These are phyloP conservation scores for Epichloe typhina DNA, from an alignment of 2,329 filamentous ascomycete species.

Conservation along the genomic window DNA sequence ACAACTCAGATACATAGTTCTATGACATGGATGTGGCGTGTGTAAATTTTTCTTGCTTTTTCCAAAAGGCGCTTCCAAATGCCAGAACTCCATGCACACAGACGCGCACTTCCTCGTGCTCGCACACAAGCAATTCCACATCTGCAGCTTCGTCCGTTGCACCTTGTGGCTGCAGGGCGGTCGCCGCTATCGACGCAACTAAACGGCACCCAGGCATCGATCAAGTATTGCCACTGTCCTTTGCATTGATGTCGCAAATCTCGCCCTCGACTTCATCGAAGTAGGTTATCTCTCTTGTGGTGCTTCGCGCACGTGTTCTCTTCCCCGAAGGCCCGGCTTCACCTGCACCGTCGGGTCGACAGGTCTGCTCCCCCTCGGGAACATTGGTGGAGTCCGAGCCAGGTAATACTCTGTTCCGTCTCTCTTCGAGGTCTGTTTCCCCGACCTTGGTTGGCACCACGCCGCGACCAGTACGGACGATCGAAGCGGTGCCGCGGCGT, in stretches of 20 bases:
- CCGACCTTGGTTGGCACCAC: background rate
- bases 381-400: background rate
- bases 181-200: background rate
- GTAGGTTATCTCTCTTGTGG: slow-evolving; percentile 5
- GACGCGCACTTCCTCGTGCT: background rate
- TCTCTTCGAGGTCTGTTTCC: background rate
- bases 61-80: too few relatives aligned
- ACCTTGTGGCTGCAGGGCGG: background rate
- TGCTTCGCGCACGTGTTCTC: background rate
- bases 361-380: background rate
- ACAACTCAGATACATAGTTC: too few relatives aligned
- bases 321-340: background rate
- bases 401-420: background rate
- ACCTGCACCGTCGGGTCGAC: background rate
- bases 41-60: too few relatives aligned
- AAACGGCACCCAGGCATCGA: slow-evolving; percentile 1
- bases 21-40: too few relatives aligned
- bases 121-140: background rate
- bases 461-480: slow-evolving; percentile 2
- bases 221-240: slow-evolving; percentile 1
- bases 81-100: too few relatives aligned
- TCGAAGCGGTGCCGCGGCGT: slow-evolving; percentile 2
- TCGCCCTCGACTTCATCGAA: slow-evolving; percentile 1
- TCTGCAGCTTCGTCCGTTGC: too few relatives aligned
- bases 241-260: background rate